Evolutionary conservation across 306 rosid species (phyloP).

Genomic region (Rubus idaeus): DNA sequence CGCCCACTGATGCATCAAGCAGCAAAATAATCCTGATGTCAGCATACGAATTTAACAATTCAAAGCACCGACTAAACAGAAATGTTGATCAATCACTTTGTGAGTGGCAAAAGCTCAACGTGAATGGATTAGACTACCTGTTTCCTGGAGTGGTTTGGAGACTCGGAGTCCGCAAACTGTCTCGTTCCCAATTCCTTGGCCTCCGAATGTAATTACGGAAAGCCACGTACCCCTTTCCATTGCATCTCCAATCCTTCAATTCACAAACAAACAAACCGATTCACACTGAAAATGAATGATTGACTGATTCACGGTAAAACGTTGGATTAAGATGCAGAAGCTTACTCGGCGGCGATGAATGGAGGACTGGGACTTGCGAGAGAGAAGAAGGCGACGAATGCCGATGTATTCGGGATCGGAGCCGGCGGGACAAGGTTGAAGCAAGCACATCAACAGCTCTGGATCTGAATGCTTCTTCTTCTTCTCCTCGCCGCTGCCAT

Average conservation of each 20-base stretch:
- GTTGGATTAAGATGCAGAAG: conserved; percentile 4
- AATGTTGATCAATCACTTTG: conserved; percentile 29
- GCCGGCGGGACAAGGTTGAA: conserved; percentile 61
- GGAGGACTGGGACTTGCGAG: conserved; percentile 62
- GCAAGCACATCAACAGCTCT: conserved; percentile 66
- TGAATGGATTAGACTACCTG: conserved; percentile 58
- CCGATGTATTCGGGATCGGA: conserved; percentile 62
- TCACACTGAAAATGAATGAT: background rate
- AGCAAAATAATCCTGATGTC: conserved; percentile 59
- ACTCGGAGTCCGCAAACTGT: conserved; percentile 55
- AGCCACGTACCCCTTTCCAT: conserved; percentile 89
- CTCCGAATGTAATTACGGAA: conserved; percentile 66
- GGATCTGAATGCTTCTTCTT: conserved; percentile 51
- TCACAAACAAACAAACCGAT: background rate
- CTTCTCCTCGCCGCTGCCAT: background rate
- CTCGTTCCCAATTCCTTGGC: conserved; percentile 86
- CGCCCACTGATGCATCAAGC: conserved; percentile 98
- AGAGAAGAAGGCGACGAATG: conserved; percentile 77
- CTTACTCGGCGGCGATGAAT: conserved; percentile 63
- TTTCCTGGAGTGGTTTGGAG: conserved; percentile 90
- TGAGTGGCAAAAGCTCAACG: conserved; percentile 13
- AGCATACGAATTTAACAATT: conserved; percentile 68
- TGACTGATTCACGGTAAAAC: background rate
- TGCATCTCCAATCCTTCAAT: conserved; percentile 87
- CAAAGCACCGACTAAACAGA: conserved; percentile 31